Evolutionary conservation across 331 rosid species (phyloP).

Genomic region (Cydonia oblonga): DNA sequence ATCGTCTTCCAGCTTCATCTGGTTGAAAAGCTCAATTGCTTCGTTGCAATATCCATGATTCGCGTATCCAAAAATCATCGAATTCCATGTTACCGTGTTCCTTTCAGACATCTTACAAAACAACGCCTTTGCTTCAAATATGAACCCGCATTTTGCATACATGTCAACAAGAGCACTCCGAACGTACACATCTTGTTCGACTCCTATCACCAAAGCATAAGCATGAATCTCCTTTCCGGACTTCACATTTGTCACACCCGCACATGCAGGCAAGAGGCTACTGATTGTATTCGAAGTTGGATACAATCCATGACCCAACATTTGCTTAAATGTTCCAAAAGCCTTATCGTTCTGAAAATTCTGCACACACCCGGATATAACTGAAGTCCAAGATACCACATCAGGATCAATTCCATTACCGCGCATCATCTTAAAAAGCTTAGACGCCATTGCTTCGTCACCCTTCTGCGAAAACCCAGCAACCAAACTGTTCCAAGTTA

Average conservation of each 20-base stretch:
- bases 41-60: slow-evolving; percentile 63
- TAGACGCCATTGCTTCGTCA: slow-evolving; percentile 39
- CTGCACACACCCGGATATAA: slow-evolving; percentile 79
- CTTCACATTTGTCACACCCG: slow-evolving; percentile 43
- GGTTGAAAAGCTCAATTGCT: slow-evolving; percentile 71
- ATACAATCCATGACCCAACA: slow-evolving; percentile 46
- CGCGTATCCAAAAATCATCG: slow-evolving; percentile 82
- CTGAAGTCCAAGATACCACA: slow-evolving; percentile 79
- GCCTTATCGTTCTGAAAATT: slow-evolving; percentile 57
- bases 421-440: slow-evolving; percentile 44
- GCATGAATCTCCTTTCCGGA: slow-evolving; percentile 77
- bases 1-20: slow-evolving; percentile 39
- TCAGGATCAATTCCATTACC: slow-evolving; percentile 61
- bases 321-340: slow-evolving; percentile 43
- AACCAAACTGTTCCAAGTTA: slow-evolving; percentile 76
- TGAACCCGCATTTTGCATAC: slow-evolving; percentile 88
- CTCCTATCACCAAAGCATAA: slow-evolving; percentile 43
- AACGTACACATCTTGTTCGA: slow-evolving; percentile 58
- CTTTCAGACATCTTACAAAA: slow-evolving; percentile 48
- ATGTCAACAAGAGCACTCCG: slow-evolving; percentile 85
- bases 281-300: slow-evolving; percentile 81
- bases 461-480: slow-evolving; percentile 70
- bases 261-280: slow-evolving; percentile 72
- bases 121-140: slow-evolving; percentile 48
- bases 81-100: slow-evolving; percentile 73